Evolutionary conservation across 495 filamentous ascomycete genomes (phyloP), one percentile per base, ranked within the genome.

Genomic region (Bombardia bombarda): DNA sequence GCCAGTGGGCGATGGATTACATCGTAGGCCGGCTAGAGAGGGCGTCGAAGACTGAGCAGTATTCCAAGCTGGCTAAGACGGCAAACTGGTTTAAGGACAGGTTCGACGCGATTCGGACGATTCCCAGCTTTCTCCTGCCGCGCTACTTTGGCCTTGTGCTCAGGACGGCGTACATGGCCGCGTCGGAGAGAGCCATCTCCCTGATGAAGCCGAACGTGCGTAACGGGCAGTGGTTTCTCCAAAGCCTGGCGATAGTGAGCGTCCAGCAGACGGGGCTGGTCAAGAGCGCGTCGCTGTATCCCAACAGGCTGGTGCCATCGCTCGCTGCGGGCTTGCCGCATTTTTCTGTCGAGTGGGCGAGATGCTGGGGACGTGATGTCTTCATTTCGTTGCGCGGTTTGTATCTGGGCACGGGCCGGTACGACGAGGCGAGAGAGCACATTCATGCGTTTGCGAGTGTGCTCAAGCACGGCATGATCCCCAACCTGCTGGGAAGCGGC

Each of bases 391-490:
- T 95, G 12, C 80, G 93, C 24, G 93, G 93, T 35, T 71, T 99
- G 12, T 86, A 83, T 53, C 78, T 97, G 24, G 86, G 84, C 32
- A 95, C 90, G 17, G 87, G 89, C 4, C 81, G 90, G 8, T 95
- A 81, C 54, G 77, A 75, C 4, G 89, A 95, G 52, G 92, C 90
- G 13, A 86, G 77, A 49, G 87, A 95, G 61, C 93, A 97, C 56
- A 95, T 99, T 46, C 68, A 87, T 38, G 93, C 92, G 33, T 99
- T 99, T 67, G 89, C 87, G 0, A 94, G 87, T 57, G 89, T 99
- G 8, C 70, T 99, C 38, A 97, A 97, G 68, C 93, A 99, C 58
- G 93, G 93, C 33, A 96, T 97, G 93, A 87, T 97, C 41, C 93
- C 93, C 10, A 99, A 99, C 52, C 73, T 99, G 9, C 74, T 99